phyloP scores from a whole-genome alignment of 345 rosid species.

The Streptanthus diversifolius region DNA sequence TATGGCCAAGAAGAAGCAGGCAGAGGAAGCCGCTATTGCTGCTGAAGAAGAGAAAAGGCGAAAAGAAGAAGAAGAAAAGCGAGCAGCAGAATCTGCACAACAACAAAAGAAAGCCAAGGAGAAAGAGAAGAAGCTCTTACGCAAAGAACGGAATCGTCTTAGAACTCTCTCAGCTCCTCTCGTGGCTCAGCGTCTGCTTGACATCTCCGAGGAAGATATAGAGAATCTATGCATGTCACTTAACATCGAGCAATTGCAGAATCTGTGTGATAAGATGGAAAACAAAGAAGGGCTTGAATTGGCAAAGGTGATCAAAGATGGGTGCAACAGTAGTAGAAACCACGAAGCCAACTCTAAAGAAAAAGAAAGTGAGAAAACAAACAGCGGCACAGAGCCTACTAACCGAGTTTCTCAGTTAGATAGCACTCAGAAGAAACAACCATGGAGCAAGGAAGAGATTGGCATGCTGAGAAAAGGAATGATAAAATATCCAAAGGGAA shows the following conservation, averaged over 20 bases:
- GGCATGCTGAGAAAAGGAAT: constrained; percentile 91
- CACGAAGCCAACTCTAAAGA: constrained; percentile 39
- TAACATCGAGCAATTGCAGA: constrained; percentile 59
- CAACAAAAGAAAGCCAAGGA: constrained; percentile 84
- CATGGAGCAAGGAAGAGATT: constrained; percentile 90
- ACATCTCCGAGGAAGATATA: constrained; percentile 62
- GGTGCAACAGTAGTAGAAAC: constrained; percentile 33
- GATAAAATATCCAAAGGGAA: constrained; percentile 87
- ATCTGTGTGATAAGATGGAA: constrained; percentile 71
- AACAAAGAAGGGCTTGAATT: constrained; percentile 51
- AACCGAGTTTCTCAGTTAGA: constrained; percentile 29
- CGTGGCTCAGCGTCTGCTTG: constrained; percentile 52
- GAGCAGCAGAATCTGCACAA: constrained; percentile 74
- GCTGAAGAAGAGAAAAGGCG: constrained; percentile 75
- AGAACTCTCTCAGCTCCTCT: constrained; percentile 68
- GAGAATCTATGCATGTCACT: constrained; percentile 80
- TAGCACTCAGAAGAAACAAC: constrained; percentile 57
- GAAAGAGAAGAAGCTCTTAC: constrained; percentile 89
- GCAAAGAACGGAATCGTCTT: constrained; percentile 84
- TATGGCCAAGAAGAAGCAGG: constrained; percentile 81
- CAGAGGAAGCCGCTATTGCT: constrained; percentile 76
- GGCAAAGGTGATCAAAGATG: constrained; percentile 63
- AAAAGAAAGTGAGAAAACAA: constrained; percentile 41
- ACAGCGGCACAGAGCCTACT: constrained; percentile 44
- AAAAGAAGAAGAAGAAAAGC: constrained; percentile 77